These are phyloP conservation scores for Ogataea ganodermae DNA, from an alignment of 805 yeast genomes.

Conservation along the genomic window DNA sequence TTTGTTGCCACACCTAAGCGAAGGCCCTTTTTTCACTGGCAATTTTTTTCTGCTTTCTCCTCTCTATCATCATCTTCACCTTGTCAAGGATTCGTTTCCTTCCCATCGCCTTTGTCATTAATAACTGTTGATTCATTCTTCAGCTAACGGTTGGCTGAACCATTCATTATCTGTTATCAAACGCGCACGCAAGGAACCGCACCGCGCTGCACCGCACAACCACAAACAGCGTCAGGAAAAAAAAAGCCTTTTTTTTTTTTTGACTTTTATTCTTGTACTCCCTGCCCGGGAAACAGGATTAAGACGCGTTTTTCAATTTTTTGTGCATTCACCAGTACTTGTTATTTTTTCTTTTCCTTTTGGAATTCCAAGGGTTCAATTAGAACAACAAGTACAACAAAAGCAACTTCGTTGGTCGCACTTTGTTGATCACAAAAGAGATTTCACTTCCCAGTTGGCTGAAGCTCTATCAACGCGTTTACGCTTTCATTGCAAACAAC, in stretches of 20 bases:
- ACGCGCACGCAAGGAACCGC: conserved; percentile 6
- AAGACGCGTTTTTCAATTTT: conserved; percentile 5
- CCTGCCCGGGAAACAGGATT: conserved; percentile 9
- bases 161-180: neutral
- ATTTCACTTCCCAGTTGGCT: too few relatives aligned
- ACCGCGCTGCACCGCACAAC: conserved; percentile 11
- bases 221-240: conserved; percentile 6
- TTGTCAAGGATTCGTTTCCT: too few relatives aligned
- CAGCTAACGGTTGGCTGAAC: neutral
- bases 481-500: neutral
- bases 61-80: neutral
- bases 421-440: too few relatives aligned
- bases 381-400: neutral
- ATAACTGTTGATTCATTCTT: neutral
- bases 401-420: too few relatives aligned
- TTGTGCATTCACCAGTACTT: conserved; percentile 2
- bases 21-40: conserved; percentile 3
- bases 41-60: neutral
- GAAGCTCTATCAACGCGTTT: conserved; percentile 1
- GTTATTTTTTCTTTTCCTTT: neutral
- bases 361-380: neutral
- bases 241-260: neutral
- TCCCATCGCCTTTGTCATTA: neutral
- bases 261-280: neutral
- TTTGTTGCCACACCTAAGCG: conserved; percentile 6